phyloP scores from a whole-genome alignment of 225 moss, liverwort and hornwort genomes.

The Antitrichia curtipendula region DNA sequence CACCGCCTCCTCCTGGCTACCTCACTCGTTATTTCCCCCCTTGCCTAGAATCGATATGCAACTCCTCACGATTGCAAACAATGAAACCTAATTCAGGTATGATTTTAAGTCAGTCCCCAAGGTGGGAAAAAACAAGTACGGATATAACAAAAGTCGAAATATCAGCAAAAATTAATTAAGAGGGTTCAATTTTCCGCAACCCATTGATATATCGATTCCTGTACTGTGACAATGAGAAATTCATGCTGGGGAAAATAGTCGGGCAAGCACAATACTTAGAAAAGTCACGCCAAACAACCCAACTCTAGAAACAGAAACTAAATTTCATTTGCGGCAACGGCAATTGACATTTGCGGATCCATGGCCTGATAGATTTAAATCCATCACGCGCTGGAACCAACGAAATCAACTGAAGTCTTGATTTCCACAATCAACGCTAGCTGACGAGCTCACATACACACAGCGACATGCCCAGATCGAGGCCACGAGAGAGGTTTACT shows the following conservation, averaged over 20 bases:
- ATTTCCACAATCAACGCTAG: neutral
- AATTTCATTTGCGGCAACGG: neutral
- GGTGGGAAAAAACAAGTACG: neutral
- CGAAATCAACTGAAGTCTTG: neutral
- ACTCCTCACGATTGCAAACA: neutral
- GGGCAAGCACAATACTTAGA: neutral
- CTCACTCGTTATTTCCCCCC: neutral
- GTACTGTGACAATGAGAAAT: neutral
- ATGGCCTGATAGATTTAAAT: neutral
- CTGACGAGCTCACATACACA: neutral
- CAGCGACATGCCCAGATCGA: neutral
- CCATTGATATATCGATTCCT: neutral
- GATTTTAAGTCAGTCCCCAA: neutral
- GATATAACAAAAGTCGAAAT: neutral
- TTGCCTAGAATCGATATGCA: neutral
- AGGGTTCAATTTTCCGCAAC: neutral
- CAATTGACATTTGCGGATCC: neutral
- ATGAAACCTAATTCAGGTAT: neutral
- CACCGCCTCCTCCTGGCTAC: constrained; percentile 37
- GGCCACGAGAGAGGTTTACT: neutral
- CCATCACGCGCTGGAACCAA: neutral
- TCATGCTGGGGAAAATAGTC: neutral
- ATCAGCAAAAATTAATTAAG: neutral
- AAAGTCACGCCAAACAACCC: neutral
- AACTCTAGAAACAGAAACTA: neutral